Percentiles rank a stretch among this genome's conserved stretches.
These are phyloP conservation scores for Pinus tabuliformis DNA, from an alignment of 75 land plant genomes.

Conservation along the genomic window DNA sequence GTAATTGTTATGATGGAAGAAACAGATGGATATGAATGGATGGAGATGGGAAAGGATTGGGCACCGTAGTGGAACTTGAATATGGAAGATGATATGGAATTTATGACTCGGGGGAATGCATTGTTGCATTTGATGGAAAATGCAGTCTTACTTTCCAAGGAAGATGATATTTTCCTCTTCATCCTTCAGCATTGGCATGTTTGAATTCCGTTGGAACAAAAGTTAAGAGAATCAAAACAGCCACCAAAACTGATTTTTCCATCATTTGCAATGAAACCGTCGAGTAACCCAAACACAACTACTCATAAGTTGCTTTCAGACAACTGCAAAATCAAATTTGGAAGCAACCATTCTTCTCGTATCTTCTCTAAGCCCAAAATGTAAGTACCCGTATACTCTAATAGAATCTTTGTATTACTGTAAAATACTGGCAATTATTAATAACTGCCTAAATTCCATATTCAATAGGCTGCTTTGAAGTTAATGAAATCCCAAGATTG, in stretches of 20 bases:
- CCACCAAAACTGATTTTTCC: neutral
- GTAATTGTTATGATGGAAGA: neutral
- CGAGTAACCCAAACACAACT: neutral
- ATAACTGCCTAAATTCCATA: too few relatives aligned
- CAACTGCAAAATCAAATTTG: neutral
- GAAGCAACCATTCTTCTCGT: neutral
- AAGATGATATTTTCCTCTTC: neutral
- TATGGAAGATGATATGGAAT: neutral
- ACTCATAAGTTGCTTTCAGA: neutral
- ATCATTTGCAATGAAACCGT: neutral
- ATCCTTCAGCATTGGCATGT: constrained; percentile 3
- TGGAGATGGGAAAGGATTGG: neutral
- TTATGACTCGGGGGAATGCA: neutral
- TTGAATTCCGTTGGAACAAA: neutral
- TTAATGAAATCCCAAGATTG: too few relatives aligned
- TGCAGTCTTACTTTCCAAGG: neutral
- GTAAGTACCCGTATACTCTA: too few relatives aligned
- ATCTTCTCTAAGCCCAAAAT: too few relatives aligned
- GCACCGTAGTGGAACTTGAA: constrained; percentile 2
- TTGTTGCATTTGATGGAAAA: neutral
- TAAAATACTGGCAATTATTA: too few relatives aligned
- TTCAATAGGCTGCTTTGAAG: too few relatives aligned
- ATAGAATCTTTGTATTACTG: too few relatives aligned
- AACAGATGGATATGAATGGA: neutral
- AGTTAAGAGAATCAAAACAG: neutral